Evolutionary conservation across 2,329 filamentous ascomycete species (phyloP), one percentile per base, ranked within the genome.

Genomic region (Cercospora beticola): DNA sequence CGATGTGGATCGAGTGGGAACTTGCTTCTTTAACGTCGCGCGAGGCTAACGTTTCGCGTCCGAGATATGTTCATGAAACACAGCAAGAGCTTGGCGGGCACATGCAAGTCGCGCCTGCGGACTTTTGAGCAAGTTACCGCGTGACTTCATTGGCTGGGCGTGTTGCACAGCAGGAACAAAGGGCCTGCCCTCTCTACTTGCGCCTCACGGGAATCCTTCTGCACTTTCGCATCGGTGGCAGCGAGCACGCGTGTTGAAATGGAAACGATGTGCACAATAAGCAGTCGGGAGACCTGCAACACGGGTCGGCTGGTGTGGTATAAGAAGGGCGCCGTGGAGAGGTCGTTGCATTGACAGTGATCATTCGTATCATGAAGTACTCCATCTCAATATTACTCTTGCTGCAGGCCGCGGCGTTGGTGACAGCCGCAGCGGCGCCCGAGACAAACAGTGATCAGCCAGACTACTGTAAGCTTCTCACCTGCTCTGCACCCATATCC

Each of bases 91-190:
- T 67, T 67, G 65, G 65, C 65, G 12, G 4, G 65, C 59, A 67
- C 21, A 18, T 40, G 28, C 43, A 4, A 9, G 2, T 49, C 43
- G 43, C 43, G 8, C 5, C 49, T 63, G 65, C 58, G 65, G 46
- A 62, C 21, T 46, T 62, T 67, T 67, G 65, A 67, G 65, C 65
- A 67, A 67, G 59, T 67, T 46, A 46, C 12, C 18, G 12, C 18
- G 21, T 14, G 49, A 4, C 16, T 54, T 8, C 18, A 54, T 54
- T 54, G 49, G 49, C 49, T 54, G 49, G 49, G 12, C 49, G 21
- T 28, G 10, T 16, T 16, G 5, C 49, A 54, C 18, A 54, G 49
- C 4, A 54, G 49, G 49, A 54, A 54, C 36, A 3, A n/a, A 7
- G 36, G 36, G 16, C 16, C 33, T 36, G 33, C 33, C 4, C 33